A percentile compares a stretch with the other conserved stretches of the same genome.
Conservation (phyloP, 306 rosid species). For the Cucurbita moschata region DNA sequence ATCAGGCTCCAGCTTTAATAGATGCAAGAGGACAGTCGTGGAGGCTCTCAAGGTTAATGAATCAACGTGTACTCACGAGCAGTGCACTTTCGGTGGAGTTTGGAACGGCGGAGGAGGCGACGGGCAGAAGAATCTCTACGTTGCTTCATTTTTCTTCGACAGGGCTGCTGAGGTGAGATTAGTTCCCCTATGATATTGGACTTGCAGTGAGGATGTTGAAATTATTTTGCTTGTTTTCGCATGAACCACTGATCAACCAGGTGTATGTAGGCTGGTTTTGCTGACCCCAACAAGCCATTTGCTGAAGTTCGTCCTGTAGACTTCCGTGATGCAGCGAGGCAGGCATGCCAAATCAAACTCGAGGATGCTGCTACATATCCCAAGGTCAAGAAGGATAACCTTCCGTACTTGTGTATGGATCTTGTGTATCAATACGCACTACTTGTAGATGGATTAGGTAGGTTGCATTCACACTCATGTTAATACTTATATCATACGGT, state of each 20-base stretch:
- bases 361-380: conserved; percentile 47
- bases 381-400: conserved; percentile 43
- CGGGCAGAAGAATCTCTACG: conserved; percentile 81
- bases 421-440: conserved; percentile 71
- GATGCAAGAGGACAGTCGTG: conserved; percentile 45
- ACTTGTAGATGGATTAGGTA: conserved; percentile 93
- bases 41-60: conserved; percentile 76
- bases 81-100: conserved; percentile 90
- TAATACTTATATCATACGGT: not conserved
- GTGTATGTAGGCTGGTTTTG: conserved; percentile 70
- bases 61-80: conserved; percentile 67
- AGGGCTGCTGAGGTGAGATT: conserved; percentile 83
- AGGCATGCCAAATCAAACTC: conserved; percentile 68
- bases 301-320: conserved; percentile 50
- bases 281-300: conserved; percentile 40
- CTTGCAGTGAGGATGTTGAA: not conserved
- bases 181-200: not conserved
- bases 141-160: conserved; percentile 98
- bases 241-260: not conserved
- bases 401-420: conserved; percentile 97
- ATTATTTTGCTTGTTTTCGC: not conserved
- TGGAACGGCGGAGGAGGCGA: conserved; percentile 99
- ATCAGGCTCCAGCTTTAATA: conserved; percentile 65
- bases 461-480: conserved; percentile 13
- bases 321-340: conserved; percentile 83